phyloP scores from a whole-genome alignment of 306 rosid genomes.

The Castanopsis chinensis region DNA sequence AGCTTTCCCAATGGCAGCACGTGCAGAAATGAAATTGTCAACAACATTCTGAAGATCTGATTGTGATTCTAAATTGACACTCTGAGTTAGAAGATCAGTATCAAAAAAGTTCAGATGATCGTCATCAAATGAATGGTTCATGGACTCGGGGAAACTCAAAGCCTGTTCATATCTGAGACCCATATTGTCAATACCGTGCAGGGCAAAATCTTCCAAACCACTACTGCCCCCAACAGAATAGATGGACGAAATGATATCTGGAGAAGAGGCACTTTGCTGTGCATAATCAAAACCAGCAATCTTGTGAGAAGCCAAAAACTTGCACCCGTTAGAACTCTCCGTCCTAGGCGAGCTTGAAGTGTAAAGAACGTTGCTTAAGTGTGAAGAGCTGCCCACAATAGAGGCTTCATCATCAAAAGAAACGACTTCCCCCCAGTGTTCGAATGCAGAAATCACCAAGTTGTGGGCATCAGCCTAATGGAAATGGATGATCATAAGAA shows the following conservation, averaged over 20 bases:
- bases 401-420: conserved; percentile 64
- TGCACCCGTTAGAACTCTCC: conserved; percentile 62
- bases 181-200: conserved; percentile 54
- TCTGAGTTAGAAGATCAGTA: conserved; percentile 52
- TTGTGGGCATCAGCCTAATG: conserved; percentile 69
- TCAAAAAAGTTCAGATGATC: conserved; percentile 71
- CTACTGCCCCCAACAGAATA: conserved; percentile 59
- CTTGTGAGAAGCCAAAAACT: conserved; percentile 58
- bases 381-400: conserved; percentile 47
- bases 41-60: conserved; percentile 63
- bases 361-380: conserved; percentile 37
- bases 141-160: conserved; percentile 59
- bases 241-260: conserved; percentile 74
- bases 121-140: conserved; percentile 64
- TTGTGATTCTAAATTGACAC: conserved; percentile 39
- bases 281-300: conserved; percentile 57
- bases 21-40: conserved; percentile 44
- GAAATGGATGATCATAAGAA: conserved; percentile 19
- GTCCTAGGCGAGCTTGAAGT: conserved; percentile 54
- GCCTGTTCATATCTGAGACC: conserved; percentile 63
- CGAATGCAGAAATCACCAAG: conserved; percentile 60
- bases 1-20: conserved; percentile 50
- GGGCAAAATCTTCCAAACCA: conserved; percentile 70
- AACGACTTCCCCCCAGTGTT: conserved; percentile 49
- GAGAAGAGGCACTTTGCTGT: conserved; percentile 58